phyloP scores from a whole-genome alignment of 345 rosid genomes.

The Citrus mangshanensis region DNA sequence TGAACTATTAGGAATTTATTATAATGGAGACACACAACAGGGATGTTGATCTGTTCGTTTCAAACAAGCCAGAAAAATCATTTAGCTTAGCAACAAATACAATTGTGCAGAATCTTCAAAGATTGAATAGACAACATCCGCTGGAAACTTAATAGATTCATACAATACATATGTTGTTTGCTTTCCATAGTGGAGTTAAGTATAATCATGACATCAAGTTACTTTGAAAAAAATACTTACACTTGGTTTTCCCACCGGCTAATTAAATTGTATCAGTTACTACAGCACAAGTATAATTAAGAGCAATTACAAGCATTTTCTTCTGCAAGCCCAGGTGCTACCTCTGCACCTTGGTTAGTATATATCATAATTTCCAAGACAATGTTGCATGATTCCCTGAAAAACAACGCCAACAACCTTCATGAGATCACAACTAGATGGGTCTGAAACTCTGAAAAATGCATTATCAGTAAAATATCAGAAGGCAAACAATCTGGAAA shows the following conservation, averaged over 20 bases:
- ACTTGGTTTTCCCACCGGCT: conserved; percentile 1
- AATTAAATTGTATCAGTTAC: conserved; percentile 7
- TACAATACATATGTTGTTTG: conserved; percentile 12
- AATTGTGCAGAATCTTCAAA: neutral
- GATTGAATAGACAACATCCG: neutral
- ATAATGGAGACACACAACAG: neutral
- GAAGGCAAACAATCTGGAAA: neutral
- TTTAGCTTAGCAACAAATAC: neutral
- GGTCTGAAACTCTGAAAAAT: neutral
- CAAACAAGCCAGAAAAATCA: neutral
- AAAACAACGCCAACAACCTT: conserved; percentile 10
- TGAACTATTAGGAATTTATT: too few species aligned
- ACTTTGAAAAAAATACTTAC: conserved; percentile 14
- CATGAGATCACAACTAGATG: neutral
- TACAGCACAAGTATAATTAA: neutral
- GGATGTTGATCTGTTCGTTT: neutral
- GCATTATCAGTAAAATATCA: neutral
- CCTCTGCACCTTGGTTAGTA: conserved; percentile 15
- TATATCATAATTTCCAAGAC: conserved; percentile 31
- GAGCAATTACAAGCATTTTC: conserved; percentile 7
- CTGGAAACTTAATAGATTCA: neutral
- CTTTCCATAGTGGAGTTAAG: conserved; percentile 11
- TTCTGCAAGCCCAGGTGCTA: conserved; percentile 10
- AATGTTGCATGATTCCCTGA: conserved; percentile 37
- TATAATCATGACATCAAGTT: conserved; percentile 13